Conservation (phyloP, 2,329 filamentous ascomycete genomes). For the Fusarium keratoplasticum region DNA sequence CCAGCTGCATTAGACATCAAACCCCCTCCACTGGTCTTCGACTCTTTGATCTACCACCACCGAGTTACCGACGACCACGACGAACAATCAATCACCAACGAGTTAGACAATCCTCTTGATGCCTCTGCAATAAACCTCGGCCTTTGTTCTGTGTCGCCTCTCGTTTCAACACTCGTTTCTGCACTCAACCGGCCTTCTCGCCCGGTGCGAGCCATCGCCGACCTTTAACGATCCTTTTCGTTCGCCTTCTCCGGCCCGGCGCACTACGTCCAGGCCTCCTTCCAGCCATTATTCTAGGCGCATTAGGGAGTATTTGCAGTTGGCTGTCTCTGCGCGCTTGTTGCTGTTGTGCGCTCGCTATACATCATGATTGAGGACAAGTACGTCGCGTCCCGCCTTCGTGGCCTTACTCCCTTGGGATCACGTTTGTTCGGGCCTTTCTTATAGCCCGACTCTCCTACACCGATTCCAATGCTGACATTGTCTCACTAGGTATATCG, state of each 20-base stretch:
- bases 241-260: conserved; percentile 14
- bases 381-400: conserved; percentile 43
- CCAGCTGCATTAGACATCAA: conserved; percentile 5
- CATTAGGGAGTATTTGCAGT: conserved; percentile 12
- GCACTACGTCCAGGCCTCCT: conserved; percentile 13
- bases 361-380: conserved; percentile 54
- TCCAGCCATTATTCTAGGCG: conserved; percentile 17
- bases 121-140: conserved; percentile 34
- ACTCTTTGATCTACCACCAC: conserved; percentile 10
- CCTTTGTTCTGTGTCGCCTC: background rate
- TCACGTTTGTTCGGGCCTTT: conserved; percentile 8
- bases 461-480: conserved; percentile 28
- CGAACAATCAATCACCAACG: conserved; percentile 1
- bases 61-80: conserved; percentile 6
- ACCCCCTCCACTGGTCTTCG: conserved; percentile 13
- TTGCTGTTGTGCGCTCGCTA: conserved; percentile 32
- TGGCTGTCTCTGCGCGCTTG: conserved; percentile 22
- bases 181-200: conserved; percentile 28
- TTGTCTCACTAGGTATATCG: conserved; percentile 72
- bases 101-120: conserved; percentile 30
- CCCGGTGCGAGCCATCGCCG: conserved; percentile 42
- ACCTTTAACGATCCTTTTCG: conserved; percentile 15
- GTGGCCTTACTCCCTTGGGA: conserved; percentile 11
- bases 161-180: conserved; percentile 31
- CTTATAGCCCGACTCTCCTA: conserved; percentile 1